Evolutionary conservation across 2,329 filamentous ascomycete species (phyloP), one percentile per base, ranked within the genome.

Genomic region (Neodidymelliopsis sp.): DNA sequence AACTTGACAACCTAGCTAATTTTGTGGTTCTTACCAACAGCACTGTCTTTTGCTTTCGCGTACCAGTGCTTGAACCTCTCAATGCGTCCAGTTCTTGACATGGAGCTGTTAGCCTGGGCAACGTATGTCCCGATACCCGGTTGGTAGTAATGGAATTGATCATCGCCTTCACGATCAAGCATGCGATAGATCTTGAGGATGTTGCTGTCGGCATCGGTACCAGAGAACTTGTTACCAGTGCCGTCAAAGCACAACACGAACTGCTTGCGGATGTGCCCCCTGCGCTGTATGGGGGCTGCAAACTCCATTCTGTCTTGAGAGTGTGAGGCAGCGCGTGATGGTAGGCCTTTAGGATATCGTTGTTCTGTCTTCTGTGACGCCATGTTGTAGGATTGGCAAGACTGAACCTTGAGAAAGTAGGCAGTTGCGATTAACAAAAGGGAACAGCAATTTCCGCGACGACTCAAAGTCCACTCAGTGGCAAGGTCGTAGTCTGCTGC

Each of bases 11-110:
- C 1, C 20, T 5, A 18, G 20, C 35, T 18, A 27, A 2, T 24
- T 18, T 12, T 2, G 18, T 4, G n/a, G 36, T 37, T 28, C 54
- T 13, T 51, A 60, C 67, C 67, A 15, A 95, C 73, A 8, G 89
- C 90, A 3, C 87, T 89, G 69, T 94, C 90, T 59, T 90, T 90
- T 51, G 87, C 85, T 60, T 90, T 89, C 31, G 80, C 74, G 63
- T 86, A 88, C 83, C 85, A 89, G 7, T 84, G 86, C 53, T 80
- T 81, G 47, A 89, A 61, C 11, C 84, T 80, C 6, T 84, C 81
- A 16, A 79, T 67, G 0, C 78, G 62, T 9, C 83, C 79, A 0
- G 81, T 87, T 57, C 84, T 81, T 1, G 81, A 81, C 31, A 87
- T 74, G 7, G 80, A 82, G 9, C 76, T 57, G 33, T 49, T 54